Conservation (phyloP, 2,329 filamentous ascomycete genomes). For the Xylariaceae sp. region DNA sequence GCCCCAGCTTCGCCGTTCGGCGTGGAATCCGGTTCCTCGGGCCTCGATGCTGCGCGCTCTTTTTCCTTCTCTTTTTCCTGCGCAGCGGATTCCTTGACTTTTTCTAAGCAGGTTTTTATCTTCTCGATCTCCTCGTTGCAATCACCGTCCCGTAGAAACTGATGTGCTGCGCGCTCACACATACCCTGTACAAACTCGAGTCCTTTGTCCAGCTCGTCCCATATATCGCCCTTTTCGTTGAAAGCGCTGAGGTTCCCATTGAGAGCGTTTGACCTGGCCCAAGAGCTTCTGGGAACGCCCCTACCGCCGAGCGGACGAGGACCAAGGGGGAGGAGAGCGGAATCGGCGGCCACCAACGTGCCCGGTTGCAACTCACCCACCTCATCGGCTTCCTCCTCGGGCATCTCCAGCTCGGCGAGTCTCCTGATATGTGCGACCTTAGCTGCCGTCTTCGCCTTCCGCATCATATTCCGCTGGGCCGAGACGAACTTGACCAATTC, state of each 20-base stretch:
- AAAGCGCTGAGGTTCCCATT: slow-evolving; percentile 24
- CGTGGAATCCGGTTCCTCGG: background rate
- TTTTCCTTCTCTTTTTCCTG: slow-evolving; percentile 60
- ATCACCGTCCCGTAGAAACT: slow-evolving; percentile 82
- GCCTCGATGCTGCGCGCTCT: slow-evolving; percentile 41
- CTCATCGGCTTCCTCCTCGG: slow-evolving; percentile 43
- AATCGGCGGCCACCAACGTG: slow-evolving; percentile 21
- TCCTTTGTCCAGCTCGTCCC: slow-evolving; percentile 71
- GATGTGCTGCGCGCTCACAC: slow-evolving; percentile 83
- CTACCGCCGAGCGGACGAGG: slow-evolving; percentile 36
- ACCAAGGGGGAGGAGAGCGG: slow-evolving; percentile 35
- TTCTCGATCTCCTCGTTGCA: slow-evolving; percentile 72
- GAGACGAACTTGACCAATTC: slow-evolving; percentile 78
- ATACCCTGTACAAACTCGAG: slow-evolving; percentile 76
- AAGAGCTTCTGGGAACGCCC: slow-evolving; percentile 22
- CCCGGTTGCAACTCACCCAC: slow-evolving; percentile 27
- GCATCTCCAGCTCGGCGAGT: slow-evolving; percentile 56
- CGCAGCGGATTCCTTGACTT: slow-evolving; percentile 58
- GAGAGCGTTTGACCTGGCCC: slow-evolving; percentile 25
- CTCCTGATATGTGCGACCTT: slow-evolving; percentile 64
- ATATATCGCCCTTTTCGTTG: slow-evolving; percentile 45
- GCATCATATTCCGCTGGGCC: slow-evolving; percentile 74
- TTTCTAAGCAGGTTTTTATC: slow-evolving; percentile 61
- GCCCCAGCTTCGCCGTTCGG: too few species aligned
- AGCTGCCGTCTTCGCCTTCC: slow-evolving; percentile 82